Percentiles rank a stretch among this genome's conserved stretches.
These are phyloP conservation scores for Candida easanensis DNA, from an alignment of 805 yeast genomes.

Conservation along the genomic window DNA sequence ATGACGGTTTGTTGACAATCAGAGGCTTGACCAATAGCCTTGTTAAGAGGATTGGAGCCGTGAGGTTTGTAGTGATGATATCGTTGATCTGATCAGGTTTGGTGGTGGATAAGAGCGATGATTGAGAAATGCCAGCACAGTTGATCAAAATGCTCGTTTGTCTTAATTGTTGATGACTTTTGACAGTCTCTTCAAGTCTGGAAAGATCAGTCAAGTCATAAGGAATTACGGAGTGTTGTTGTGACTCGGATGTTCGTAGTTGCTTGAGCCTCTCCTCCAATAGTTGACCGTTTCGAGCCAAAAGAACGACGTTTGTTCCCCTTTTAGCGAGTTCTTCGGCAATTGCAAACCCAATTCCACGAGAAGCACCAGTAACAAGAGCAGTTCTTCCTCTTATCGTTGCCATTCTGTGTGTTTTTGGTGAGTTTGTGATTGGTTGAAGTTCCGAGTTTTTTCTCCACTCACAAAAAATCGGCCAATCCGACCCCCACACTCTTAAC, in stretches of 20 bases:
- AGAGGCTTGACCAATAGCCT: conserved; percentile 50
- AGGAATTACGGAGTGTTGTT: conserved; percentile 19
- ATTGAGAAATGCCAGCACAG: conserved; percentile 62
- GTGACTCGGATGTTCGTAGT: conserved; percentile 9
- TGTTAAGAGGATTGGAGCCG: conserved; percentile 59
- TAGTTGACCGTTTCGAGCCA: conserved; percentile 43
- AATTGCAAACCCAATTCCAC: conserved; percentile 62
- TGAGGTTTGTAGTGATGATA: conserved; percentile 54
- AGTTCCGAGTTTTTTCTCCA: not conserved
- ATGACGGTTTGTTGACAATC: conserved; percentile 35
- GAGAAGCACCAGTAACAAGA: conserved; percentile 65
- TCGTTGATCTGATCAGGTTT: conserved; percentile 38
- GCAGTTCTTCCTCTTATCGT: conserved; percentile 37
- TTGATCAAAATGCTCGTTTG: conserved; percentile 30
- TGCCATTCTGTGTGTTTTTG: not conserved
- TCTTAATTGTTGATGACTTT: conserved; percentile 6
- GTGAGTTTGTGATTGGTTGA: not conserved
- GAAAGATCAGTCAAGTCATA: conserved; percentile 17
- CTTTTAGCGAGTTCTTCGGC: conserved; percentile 45
- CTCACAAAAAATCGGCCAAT: no score
- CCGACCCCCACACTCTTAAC: no score
- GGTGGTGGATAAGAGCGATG: conserved; percentile 45
- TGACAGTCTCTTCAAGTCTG: conserved; percentile 2
- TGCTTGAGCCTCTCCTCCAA: conserved; percentile 30
- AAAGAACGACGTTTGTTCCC: conserved; percentile 52